Evolutionary conservation across 2,329 filamentous ascomycete species (phyloP), one percentile per base, ranked within the genome.

Genomic region (Alternaria sp.): DNA sequence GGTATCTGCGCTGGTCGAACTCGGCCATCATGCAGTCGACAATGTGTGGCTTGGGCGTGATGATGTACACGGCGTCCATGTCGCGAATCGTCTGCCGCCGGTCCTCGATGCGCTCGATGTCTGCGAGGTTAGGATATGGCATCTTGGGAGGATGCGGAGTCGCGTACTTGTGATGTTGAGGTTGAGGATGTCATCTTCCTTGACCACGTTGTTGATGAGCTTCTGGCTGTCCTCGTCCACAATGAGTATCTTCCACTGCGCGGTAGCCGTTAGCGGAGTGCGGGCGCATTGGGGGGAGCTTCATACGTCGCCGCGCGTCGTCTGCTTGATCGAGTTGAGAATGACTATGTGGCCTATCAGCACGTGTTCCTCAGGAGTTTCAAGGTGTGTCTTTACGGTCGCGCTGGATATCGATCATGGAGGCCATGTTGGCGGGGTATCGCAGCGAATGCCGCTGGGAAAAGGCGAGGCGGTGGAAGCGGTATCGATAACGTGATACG

Each of bases 131-230:
- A 81, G 77, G 64, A 59, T 15, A 19, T 30, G 45, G 30, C 28
- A 36, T 47, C 28, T 30, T 7, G 40, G 21, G 26, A 26, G 30
- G 47, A 52, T 10, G 47, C 26, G 47, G 13, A 47, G 46, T 26
- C 55, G 73, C 90, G 78, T 86, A 97, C 94, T 97, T 71, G 94
- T 95, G 81, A 99, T 92, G 79, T 97, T 97, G 82, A 93, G 89
- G 79, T 97, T 96, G 82, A 99, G 90, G 70, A 99, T 96, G 76
- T 97, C 93, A 88, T 99, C 95, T 84, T 97, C 92, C 75, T 93
- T 95, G 78, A 95, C 88, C 50, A 93, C 91, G 85, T 95, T 97
- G 82, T 97, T 91, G 73, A 99, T 87, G 73, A 99, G 87, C 80
- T 91, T 94, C 79, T 90, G 90, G 78, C 93, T 94, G 60, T 85